Conservation (phyloP, 2,329 filamentous ascomycete species). For the Trichoderma citrinoviride region DNA sequence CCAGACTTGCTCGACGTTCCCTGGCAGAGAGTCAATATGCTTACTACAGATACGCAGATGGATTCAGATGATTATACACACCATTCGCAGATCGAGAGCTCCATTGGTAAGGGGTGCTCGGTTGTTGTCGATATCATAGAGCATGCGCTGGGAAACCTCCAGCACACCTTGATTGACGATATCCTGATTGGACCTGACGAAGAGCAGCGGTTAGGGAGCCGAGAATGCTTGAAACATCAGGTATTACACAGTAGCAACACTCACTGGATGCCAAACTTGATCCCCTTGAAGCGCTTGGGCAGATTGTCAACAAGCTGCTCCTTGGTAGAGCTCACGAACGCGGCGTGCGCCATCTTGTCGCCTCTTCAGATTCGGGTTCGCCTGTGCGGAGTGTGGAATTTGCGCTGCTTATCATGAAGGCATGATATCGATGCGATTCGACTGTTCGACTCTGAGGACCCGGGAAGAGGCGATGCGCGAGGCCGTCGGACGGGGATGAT, state of each 20-base stretch:
- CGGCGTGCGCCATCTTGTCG: conserved; percentile 22
- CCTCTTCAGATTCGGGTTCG: conserved; percentile 9
- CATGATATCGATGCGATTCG: conserved; percentile 7
- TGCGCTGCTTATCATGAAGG: conserved; percentile 6
- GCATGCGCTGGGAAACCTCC: conserved; percentile 87
- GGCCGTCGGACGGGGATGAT: neutral
- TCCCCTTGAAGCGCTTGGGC: conserved; percentile 86
- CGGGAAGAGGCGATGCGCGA: neutral
- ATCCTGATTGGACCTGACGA: conserved; percentile 75
- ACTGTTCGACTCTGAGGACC: neutral
- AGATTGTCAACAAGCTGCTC: conserved; percentile 85
- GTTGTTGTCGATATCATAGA: conserved; percentile 85
- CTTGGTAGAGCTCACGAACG: conserved; percentile 48
- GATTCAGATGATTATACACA: conserved; percentile 30
- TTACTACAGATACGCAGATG: accelerated
- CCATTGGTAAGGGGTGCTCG: conserved; percentile 77
- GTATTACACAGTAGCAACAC: conserved; percentile 1
- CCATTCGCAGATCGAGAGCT: conserved; percentile 80
- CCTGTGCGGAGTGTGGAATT: neutral
- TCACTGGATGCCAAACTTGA: conserved; percentile 91
- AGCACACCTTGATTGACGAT: conserved; percentile 94
- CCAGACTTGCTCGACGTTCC: conserved; percentile 84
- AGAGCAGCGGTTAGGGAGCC: neutral
- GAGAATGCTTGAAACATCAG: neutral
- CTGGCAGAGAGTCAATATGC: conserved; percentile 33